Evolutionary conservation across 2,329 filamentous ascomycete species (phyloP), one percentile per base, ranked within the genome.

Genomic region (Talaromyces amestolkiae): DNA sequence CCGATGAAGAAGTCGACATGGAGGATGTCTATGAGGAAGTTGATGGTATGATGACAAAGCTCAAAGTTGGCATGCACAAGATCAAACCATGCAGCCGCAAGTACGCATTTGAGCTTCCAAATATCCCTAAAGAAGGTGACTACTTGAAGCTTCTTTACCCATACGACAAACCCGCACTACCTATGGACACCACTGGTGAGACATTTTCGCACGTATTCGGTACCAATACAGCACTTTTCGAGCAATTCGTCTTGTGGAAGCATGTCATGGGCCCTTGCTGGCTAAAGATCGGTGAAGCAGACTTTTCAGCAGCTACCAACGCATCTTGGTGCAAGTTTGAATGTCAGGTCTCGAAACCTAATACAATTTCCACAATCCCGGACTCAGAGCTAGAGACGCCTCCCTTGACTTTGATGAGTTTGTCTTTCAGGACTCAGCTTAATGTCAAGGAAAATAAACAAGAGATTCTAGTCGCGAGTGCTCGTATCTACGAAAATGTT

Each of bases 191-290:
- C 6, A 86, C 83, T 47, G 95, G 95, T 33, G 89, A 96, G 76
- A 98, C 95, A 0, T 99, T 94, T 75, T 97, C 94, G 1, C 91
- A 92, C 69, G 89, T 97, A 27, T 99, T 99, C 71, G 95, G 96
- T 33, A 90, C 91, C 65, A 97, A 95, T 76, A 99, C 95, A 0
- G 88, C 92, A 1, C 84, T 99, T 0, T 99, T 99, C 72, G 95
- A 99, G 78, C 95, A 99, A 72, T 99, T 99, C 74, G 95, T 99
- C 22, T 84, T 99, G 5, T 97, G 93, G 91, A 98, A 97, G 81
- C 96, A 97, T 74, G 91, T 99, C 71, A 99, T 97, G 94, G 95
- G 95, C 1, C 95, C 95, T 35, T 98, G 95, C 77, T 99, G 95
- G 95, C 85, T 99, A 54, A 93, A 90, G 74, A 95, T 99, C 64